phyloP scores from a whole-genome alignment of 1,139 yeast species.

The Scheffersomyces parashehatae region DNA sequence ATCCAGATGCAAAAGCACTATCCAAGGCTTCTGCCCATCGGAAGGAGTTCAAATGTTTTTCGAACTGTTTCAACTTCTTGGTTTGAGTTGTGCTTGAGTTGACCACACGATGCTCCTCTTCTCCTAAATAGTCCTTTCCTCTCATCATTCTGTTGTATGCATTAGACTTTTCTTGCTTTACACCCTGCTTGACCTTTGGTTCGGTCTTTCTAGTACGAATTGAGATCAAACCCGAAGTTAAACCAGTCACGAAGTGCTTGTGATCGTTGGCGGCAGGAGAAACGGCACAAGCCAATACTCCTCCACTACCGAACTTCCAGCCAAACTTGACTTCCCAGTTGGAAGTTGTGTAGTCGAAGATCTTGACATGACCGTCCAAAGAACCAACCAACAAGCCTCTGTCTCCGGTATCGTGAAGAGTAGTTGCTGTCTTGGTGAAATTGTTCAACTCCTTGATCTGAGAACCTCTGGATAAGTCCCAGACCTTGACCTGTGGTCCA shows the following conservation, averaged over 20 bases:
- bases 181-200: conserved; percentile 56
- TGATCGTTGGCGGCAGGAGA: conserved; percentile 67
- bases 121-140: conserved; percentile 90
- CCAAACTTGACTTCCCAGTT: conserved; percentile 92
- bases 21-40: conserved; percentile 93
- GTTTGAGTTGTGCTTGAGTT: conserved; percentile 50
- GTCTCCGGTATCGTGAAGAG: conserved; percentile 68
- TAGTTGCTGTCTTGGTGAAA: conserved; percentile 91
- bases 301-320: conserved; percentile 91
- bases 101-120: conserved; percentile 74
- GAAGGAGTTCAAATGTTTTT: conserved; percentile 80
- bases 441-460: conserved; percentile 65
- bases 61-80: conserved; percentile 76
- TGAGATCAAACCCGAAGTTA: conserved; percentile 84
- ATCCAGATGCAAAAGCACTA: conserved; percentile 75
- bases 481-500: conserved; percentile 82
- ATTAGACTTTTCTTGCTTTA: conserved; percentile 44
- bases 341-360: conserved; percentile 74
- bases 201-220: conserved; percentile 83
- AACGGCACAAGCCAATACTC: conserved; percentile 85
- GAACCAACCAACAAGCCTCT: conserved; percentile 89
- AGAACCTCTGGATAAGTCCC: conserved; percentile 86
- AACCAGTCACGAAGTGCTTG: conserved; percentile 92
- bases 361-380: conserved; percentile 94
- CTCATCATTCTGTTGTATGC: conserved; percentile 79